Evolutionary conservation across 176 grass and related monocot species (phyloP).

Genomic region (Ensete ventricosum): DNA sequence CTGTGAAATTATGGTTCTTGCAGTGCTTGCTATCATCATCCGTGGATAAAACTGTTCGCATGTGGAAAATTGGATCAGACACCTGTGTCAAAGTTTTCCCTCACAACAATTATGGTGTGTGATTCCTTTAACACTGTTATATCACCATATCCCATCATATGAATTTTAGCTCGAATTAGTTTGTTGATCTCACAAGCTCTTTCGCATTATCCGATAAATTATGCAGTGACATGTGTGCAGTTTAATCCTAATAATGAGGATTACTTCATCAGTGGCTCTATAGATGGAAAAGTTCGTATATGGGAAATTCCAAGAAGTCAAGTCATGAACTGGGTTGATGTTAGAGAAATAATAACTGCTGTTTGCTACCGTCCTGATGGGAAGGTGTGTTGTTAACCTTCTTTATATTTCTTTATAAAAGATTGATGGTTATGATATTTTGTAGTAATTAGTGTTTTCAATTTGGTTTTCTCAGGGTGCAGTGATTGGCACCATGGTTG

Average conservation of each 20-base stretch:
- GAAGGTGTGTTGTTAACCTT: not conserved
- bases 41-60: constrained; percentile 77
- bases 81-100: constrained; percentile 71
- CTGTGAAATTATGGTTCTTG: constrained; percentile 1
- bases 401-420: no score
- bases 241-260: constrained; percentile 60
- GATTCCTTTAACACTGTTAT: constrained; percentile 7
- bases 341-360: constrained; percentile 76
- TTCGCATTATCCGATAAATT: constrained; percentile 7
- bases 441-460: not conserved
- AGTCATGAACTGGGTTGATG: constrained; percentile 58
- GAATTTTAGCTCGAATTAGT: not conserved
- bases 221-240: constrained; percentile 82
- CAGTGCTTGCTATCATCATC: constrained; percentile 72
- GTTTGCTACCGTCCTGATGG: constrained; percentile 43
- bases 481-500: constrained; percentile 18
- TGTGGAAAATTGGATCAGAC: constrained; percentile 61
- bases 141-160: constrained; percentile 9
- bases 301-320: constrained; percentile 60
- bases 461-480: constrained; percentile 1
- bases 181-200: not conserved
- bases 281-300: constrained; percentile 82
- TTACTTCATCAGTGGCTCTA: constrained; percentile 71
- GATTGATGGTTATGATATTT: not conserved
- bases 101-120: constrained; percentile 68